Percentiles rank a stretch among this genome's conserved stretches.
These are phyloP conservation scores for Lepiota brunneoincarnata DNA, from an alignment of 768 basidiomycete species.

Conservation along the genomic window DNA sequence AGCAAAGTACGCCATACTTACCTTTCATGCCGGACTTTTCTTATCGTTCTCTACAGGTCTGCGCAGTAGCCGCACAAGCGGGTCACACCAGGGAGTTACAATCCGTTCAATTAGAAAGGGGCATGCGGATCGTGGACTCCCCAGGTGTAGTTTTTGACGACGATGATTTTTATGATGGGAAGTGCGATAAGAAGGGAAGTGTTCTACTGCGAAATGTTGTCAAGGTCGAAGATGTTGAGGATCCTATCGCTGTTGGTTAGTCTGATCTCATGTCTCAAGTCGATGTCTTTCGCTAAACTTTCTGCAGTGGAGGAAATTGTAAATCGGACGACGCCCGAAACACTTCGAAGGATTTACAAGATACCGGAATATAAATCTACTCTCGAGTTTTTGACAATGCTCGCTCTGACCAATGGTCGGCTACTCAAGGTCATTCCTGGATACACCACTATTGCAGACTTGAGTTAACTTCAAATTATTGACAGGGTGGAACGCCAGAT, in stretches of 20 bases:
- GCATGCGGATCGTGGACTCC: constrained; percentile 89
- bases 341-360: constrained; percentile 83
- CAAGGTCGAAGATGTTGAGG: constrained; percentile 87
- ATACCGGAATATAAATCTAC: constrained; percentile 72
- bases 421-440: constrained; percentile 66
- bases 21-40: neutral
- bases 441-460: neutral
- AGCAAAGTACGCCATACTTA: constrained; percentile 52
- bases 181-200: constrained; percentile 51
- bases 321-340: constrained; percentile 60
- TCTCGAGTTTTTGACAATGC: constrained; percentile 86
- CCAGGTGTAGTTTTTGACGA: constrained; percentile 98
- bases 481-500: constrained; percentile 88
- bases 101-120: constrained; percentile 88
- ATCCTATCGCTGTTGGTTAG: constrained; percentile 86
- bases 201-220: constrained; percentile 85
- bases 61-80: constrained; percentile 90
- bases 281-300: neutral
- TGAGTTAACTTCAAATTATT: neutral
- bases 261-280: constrained; percentile 10
- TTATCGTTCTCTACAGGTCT: constrained; percentile 49
- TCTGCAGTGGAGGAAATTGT: constrained; percentile 83
- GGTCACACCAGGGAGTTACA: constrained; percentile 94
- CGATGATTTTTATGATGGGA: constrained; percentile 46
- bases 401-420: constrained; percentile 79